phyloP scores from a whole-genome alignment of 805 yeast species.

The Danielia reshetovae region DNA sequence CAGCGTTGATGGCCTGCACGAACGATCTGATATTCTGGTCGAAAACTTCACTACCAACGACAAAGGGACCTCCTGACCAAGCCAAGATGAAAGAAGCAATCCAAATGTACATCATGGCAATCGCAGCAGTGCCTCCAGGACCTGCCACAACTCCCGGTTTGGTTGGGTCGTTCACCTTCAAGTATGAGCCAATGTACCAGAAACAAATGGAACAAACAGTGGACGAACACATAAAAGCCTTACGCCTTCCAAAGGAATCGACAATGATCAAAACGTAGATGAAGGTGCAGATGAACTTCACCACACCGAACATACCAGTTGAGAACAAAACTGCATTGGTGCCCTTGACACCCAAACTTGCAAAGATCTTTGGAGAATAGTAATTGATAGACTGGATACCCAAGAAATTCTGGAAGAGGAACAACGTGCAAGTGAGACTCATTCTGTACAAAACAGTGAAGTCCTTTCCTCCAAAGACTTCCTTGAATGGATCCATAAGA shows the following conservation, averaged over 20 bases:
- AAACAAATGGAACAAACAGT: conserved; percentile 31
- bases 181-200: conserved; percentile 38
- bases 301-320: conserved; percentile 39
- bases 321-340: conserved; percentile 35
- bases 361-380: conserved; percentile 35
- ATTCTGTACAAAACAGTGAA: conserved; percentile 24
- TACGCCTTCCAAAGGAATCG: conserved; percentile 33
- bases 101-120: conserved; percentile 41
- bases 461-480: conserved; percentile 27
- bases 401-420: conserved; percentile 36
- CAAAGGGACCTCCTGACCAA: conserved; percentile 41
- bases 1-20: conserved; percentile 38
- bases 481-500: conserved; percentile 30
- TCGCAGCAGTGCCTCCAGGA: conserved; percentile 38
- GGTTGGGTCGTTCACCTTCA: conserved; percentile 32
- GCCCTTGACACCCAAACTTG: conserved; percentile 34
- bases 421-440: conserved; percentile 28
- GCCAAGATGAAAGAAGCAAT: conserved; percentile 38
- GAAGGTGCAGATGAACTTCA: conserved; percentile 32
- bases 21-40: conserved; percentile 39
- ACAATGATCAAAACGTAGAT: conserved; percentile 32
- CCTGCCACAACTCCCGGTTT: conserved; percentile 29
- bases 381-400: conserved; percentile 39
- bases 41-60: conserved; percentile 36
- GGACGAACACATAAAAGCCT: conserved; percentile 34